These are phyloP conservation scores for Melastoma candidum DNA, from an alignment of 441 rosid genomes.

Conservation along the genomic window DNA sequence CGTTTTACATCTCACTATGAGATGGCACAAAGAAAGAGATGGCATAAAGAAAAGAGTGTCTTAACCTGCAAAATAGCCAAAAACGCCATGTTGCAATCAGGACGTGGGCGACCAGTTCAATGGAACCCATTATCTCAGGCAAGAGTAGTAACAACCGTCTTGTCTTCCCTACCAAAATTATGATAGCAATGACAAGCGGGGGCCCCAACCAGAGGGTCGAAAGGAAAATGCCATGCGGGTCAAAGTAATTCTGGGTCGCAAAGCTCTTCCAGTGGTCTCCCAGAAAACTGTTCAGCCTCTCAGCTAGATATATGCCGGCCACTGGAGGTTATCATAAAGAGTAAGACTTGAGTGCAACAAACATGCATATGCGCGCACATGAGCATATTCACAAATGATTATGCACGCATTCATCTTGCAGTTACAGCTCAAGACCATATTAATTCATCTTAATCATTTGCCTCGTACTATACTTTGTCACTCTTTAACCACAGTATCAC, in stretches of 20 bases:
- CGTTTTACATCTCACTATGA: constrained; percentile 84
- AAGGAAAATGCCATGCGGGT: constrained; percentile 65
- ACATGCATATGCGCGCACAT: neutral
- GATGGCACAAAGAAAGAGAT: too few species aligned
- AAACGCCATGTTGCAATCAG: constrained; percentile 1
- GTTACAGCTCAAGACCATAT: too few species aligned
- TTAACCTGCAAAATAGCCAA: constrained; percentile 42
- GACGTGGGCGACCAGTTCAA: neutral
- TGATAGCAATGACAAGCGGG: constrained; percentile 62
- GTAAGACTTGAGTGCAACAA: constrained; percentile 1
- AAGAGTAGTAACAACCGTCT: neutral
- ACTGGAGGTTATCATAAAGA: constrained; percentile 27
- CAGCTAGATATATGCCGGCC: constrained; percentile 93
- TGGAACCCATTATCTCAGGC: neutral
- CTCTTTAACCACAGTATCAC: too few species aligned
- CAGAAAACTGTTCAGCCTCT: constrained; percentile 55
- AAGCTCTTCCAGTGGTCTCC: constrained; percentile 68
- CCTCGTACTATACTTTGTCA: too few species aligned
- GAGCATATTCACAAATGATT: too few species aligned
- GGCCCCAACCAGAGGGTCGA: constrained; percentile 96
- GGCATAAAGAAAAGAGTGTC: constrained; percentile 69
- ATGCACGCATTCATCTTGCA: too few species aligned
- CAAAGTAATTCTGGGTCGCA: constrained; percentile 86
- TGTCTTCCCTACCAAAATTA: constrained; percentile 58
- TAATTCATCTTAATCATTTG: too few species aligned